Conservation (phyloP, 768 basidiomycete species). For the Mycena olivaceomarginata region DNA sequence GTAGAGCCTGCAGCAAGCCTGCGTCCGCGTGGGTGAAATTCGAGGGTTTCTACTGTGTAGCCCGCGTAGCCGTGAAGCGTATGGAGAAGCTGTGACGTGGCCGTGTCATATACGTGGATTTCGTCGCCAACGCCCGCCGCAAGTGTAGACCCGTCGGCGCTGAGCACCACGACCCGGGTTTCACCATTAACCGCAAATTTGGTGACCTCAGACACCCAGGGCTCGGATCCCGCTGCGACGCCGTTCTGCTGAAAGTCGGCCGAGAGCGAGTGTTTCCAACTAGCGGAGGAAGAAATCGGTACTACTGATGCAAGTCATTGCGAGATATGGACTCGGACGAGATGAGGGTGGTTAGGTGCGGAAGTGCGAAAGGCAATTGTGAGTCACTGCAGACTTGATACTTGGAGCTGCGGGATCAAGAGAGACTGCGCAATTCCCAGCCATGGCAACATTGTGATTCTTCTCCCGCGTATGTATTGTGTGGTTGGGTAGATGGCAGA, state of each 20-base stretch:
- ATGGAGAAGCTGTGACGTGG: constrained; percentile 19
- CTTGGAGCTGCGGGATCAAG: too few species aligned
- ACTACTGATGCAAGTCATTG: too few species aligned
- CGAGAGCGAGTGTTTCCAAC: constrained; percentile 14
- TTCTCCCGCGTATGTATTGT: too few species aligned
- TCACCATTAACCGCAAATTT: not conserved
- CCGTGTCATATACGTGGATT: constrained; percentile 16
- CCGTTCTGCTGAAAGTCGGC: constrained; percentile 22
- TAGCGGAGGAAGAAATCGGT: not conserved
- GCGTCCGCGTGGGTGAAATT: constrained; percentile 31
- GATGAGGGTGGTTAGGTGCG: too few species aligned
- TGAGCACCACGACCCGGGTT: not conserved
- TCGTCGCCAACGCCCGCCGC: not conserved
- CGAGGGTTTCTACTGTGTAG: not conserved
- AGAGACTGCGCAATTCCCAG: too few species aligned
- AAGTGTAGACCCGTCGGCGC: constrained; percentile 4
- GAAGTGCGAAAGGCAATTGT: too few species aligned
- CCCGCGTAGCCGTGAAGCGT: constrained; percentile 14
- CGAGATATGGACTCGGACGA: too few species aligned
- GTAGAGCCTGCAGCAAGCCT: not conserved
- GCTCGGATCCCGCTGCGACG: not conserved
- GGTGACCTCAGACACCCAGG: constrained; percentile 17
- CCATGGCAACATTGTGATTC: too few species aligned
- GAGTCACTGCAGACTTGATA: too few species aligned
- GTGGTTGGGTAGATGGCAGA: too few species aligned